A percentile compares a stretch with the other conserved stretches of the same genome.
Conservation (phyloP, 495 filamentous ascomycete genomes). For the Lentithecium fluviatile region DNA sequence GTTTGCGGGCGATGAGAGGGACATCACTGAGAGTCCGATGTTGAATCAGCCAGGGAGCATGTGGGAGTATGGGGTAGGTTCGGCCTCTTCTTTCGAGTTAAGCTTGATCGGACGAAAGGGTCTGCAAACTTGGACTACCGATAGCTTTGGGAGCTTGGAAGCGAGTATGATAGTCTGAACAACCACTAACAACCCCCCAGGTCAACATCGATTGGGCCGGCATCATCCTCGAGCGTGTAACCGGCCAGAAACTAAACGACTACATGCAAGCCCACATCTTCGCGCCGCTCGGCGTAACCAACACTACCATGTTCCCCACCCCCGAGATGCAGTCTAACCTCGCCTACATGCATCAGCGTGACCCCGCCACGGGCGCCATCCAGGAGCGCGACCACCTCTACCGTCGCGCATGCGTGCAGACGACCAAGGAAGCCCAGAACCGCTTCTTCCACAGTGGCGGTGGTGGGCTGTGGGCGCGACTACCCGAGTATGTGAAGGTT, state of each 20-base stretch:
- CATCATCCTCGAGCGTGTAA: conserved; percentile 53
- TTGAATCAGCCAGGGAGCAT: conserved; percentile 57
- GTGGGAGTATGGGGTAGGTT: conserved; percentile 58
- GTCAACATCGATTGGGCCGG: conserved; percentile 63
- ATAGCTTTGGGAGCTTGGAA: too few relatives aligned
- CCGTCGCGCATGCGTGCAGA: conserved; percentile 47
- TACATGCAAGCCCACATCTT: conserved; percentile 60
- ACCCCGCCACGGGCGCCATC: conserved; percentile 44
- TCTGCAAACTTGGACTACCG: too few relatives aligned
- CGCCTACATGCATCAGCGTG: conserved; percentile 52
- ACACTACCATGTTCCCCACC: conserved; percentile 57
- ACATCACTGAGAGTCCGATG: conserved; percentile 48
- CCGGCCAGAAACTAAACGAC: conserved; percentile 52
- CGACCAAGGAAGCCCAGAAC: conserved; percentile 40
- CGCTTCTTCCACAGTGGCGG: conserved; percentile 55
- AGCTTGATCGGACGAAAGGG: too few relatives aligned
- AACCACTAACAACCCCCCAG: conserved; percentile 34
- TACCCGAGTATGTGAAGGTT: conserved; percentile 52
- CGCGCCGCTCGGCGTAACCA: conserved; percentile 53
- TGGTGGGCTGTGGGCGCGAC: conserved; percentile 55
- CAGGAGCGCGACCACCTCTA: conserved; percentile 50
- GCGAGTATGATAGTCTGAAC: not conserved
- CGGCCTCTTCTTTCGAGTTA: not conserved
- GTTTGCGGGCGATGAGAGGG: conserved; percentile 49
- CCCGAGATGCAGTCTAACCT: conserved; percentile 51